phyloP scores from a whole-genome alignment of 1,139 yeast genomes.

The Pichia sp. region DNA sequence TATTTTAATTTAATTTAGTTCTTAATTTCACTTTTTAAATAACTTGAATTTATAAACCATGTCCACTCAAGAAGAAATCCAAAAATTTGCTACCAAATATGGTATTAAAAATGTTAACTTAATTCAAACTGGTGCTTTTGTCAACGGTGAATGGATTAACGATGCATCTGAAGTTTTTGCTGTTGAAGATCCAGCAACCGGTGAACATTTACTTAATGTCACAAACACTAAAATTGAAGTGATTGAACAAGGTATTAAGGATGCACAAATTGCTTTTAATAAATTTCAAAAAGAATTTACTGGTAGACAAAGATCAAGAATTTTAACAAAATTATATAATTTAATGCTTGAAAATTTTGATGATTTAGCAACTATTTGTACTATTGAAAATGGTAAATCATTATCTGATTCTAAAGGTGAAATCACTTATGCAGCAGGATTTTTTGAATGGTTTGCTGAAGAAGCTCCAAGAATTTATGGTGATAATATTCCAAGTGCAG shows the following conservation, averaged over 20 bases:
- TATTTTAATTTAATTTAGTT: too few species aligned
- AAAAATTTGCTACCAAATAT: slow-evolving; percentile 25
- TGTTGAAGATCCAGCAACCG: slow-evolving; percentile 75
- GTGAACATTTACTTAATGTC: slow-evolving; percentile 48
- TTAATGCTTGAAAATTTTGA: slow-evolving; percentile 63
- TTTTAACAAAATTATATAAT: slow-evolving; percentile 60
- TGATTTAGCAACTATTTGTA: slow-evolving; percentile 67
- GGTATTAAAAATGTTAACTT: slow-evolving; percentile 25
- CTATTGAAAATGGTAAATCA: slow-evolving; percentile 85
- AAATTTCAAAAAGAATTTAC: slow-evolving; percentile 48
- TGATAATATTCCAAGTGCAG: slow-evolving; percentile 61
- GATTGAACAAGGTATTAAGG: slow-evolving; percentile 57
- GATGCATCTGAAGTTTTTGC: slow-evolving; percentile 42
- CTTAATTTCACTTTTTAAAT: too few species aligned
- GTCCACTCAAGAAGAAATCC: slow-evolving; percentile 23
- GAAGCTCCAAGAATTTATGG: slow-evolving; percentile 81
- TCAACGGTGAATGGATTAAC: slow-evolving; percentile 26
- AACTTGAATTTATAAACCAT: slow-evolving; percentile 8
- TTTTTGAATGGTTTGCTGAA: slow-evolving; percentile 88
- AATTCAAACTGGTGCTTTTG: slow-evolving; percentile 26
- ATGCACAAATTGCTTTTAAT: slow-evolving; percentile 56
- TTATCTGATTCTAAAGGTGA: slow-evolving; percentile 74
- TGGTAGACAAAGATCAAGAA: slow-evolving; percentile 60
- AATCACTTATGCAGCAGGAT: slow-evolving; percentile 68
- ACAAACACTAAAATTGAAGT: slow-evolving; percentile 54